phyloP scores from a whole-genome alignment of 257 asterid species.

The Mentha longifolia region DNA sequence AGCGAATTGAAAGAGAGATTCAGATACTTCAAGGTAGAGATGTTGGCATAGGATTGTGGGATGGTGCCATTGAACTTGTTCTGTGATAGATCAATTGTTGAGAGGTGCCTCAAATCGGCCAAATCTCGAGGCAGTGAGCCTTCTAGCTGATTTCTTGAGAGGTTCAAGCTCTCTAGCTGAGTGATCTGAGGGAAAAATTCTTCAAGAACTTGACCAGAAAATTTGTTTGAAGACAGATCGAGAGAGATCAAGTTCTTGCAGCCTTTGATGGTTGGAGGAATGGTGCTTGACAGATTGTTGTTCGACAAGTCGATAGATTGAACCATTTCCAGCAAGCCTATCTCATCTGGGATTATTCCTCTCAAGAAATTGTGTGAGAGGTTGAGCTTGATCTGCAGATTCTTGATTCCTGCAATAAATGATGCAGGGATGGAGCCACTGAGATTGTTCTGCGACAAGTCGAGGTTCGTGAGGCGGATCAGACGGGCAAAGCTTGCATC shows the following conservation, averaged over 20 bases:
- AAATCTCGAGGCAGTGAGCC: conserved; percentile 61
- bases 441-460: conserved; percentile 65
- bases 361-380: conserved; percentile 62
- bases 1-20: conserved; percentile 78
- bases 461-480: conserved; percentile 45
- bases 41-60: conserved; percentile 53
- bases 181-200: conserved; percentile 46
- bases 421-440: conserved; percentile 55
- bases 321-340: conserved; percentile 70
- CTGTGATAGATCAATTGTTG: conserved; percentile 63
- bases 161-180: conserved; percentile 58
- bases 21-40: conserved; percentile 56
- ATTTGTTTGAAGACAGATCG: conserved; percentile 63
- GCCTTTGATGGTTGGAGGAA: conserved; percentile 51
- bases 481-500: conserved; percentile 54
- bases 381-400: conserved; percentile 65
- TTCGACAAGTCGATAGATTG: conserved; percentile 71
- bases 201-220: conserved; percentile 52
- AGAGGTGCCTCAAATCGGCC: conserved; percentile 44
- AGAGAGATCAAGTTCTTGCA: conserved; percentile 67
- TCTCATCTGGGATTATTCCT: conserved; percentile 66
- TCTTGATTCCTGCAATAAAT: conserved; percentile 57
- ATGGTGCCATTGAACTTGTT: conserved; percentile 67
- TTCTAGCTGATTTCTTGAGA: conserved; percentile 61
- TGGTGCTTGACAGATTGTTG: conserved; percentile 61